These are phyloP conservation scores for Monosporascus sp. DNA, from an alignment of 2,329 filamentous ascomycete species.

Conservation along the genomic window DNA sequence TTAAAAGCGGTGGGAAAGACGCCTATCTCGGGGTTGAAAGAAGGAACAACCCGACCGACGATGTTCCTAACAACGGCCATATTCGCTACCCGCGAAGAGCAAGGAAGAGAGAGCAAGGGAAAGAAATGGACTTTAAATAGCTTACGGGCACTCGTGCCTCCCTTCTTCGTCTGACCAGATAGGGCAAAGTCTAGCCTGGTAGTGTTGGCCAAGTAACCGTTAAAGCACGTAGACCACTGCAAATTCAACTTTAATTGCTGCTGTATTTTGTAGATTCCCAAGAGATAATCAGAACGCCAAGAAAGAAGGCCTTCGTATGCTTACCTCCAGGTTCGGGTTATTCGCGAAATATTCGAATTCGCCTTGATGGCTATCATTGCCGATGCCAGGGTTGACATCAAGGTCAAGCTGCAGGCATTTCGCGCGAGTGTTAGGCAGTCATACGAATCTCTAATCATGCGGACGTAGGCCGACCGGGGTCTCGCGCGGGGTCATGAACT, in stretches of 20 bases:
- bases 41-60: too few species aligned
- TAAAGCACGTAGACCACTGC: conserved; percentile 14
- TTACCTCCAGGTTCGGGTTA: conserved; percentile 10
- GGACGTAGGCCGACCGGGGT: too few species aligned
- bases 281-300: too few species aligned
- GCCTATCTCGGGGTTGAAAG: too few species aligned
- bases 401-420: conserved; percentile 7
- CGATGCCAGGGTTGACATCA: conserved; percentile 6
- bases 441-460: not conserved
- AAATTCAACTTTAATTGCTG: not conserved
- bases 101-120: too few species aligned
- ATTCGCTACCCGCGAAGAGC: too few species aligned
- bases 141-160: conserved; percentile 11
- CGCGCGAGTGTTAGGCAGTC: not conserved
- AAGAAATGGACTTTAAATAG: too few species aligned
- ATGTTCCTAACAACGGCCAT: too few species aligned
- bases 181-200: conserved; percentile 11
- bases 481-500: not conserved
- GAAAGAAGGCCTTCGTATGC: not conserved
- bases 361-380: conserved; percentile 6
- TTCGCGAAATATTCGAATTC: conserved; percentile 4
- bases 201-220: conserved; percentile 7
- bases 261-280: too few species aligned
- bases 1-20: not conserved
- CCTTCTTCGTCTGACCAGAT: conserved; percentile 1